These are phyloP conservation scores for Cicer chorassanicum DNA, from an alignment of 306 rosid species.

Conservation along the genomic window DNA sequence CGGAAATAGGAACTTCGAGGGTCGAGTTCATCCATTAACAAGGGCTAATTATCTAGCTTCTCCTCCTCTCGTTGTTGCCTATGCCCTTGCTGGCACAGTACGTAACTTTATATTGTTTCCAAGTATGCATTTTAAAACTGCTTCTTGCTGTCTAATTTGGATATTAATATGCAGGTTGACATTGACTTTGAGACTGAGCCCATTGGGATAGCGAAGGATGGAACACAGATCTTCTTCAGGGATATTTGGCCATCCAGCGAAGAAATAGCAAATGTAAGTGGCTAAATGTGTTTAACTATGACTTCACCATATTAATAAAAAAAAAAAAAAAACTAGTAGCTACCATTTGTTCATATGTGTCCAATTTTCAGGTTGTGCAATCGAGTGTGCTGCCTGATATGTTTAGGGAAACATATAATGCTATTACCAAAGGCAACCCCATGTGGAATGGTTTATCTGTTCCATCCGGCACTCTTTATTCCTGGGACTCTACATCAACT, in stretches of 20 bases:
- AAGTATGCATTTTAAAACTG: constrained; percentile 24
- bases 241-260: constrained; percentile 93
- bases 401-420: constrained; percentile 89
- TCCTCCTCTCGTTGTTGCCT: constrained; percentile 98
- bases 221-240: constrained; percentile 71
- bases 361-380: constrained; percentile 76
- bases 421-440: constrained; percentile 90
- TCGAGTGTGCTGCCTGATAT: constrained; percentile 91
- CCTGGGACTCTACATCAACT: constrained; percentile 89
- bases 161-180: constrained; percentile 69
- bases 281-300: constrained; percentile 35
- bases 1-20: constrained; percentile 97
- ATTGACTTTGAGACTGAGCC: constrained; percentile 86
- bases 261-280: constrained; percentile 79
- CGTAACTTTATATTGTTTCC: constrained; percentile 44
- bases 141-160: constrained; percentile 43
- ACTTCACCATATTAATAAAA: constrained; percentile 26
- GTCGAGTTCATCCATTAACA: constrained; percentile 94
- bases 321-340: not conserved
- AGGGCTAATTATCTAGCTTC: constrained; percentile 99
- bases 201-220: constrained; percentile 80
- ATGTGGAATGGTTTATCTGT: constrained; percentile 91
- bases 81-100: constrained; percentile 98
- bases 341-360: constrained; percentile 40
- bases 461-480: constrained; percentile 81